These are phyloP conservation scores for Rhodotorula toruloides DNA, from an alignment of 768 basidiomycete genomes.

Conservation along the genomic window DNA sequence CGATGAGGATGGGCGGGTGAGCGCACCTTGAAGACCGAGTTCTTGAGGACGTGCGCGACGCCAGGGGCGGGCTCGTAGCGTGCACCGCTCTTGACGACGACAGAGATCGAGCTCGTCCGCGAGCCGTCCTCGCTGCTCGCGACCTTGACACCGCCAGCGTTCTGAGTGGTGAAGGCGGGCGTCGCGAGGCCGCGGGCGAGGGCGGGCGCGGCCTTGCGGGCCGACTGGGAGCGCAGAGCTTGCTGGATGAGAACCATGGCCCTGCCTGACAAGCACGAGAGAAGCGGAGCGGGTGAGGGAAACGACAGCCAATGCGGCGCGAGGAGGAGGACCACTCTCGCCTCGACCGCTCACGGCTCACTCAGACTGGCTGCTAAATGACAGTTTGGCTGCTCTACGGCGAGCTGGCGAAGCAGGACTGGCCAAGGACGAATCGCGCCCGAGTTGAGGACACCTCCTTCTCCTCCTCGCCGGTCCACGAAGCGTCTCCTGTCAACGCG, in stretches of 20 bases:
- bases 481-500: no score
- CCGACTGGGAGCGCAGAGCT: constrained; percentile 7
- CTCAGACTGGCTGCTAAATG: no score
- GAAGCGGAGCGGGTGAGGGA: not conserved
- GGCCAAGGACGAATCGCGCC: no score
- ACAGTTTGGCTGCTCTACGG: no score
- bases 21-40: constrained; percentile 96
- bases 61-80: constrained; percentile 83
- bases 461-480: no score
- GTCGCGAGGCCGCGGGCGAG: constrained; percentile 21
- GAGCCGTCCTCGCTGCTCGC: constrained; percentile 76
- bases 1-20: not conserved
- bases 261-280: no score
- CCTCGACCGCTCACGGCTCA: no score
- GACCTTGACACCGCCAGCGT: constrained; percentile 68
- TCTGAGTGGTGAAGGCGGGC: constrained; percentile 6
- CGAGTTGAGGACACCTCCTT: no score
- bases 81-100: constrained; percentile 87
- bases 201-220: constrained; percentile 5
- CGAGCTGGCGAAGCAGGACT: no score
- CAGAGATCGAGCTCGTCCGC: constrained; percentile 76
- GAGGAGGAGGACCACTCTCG: no score
- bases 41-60: constrained; percentile 88
- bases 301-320: not conserved
- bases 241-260: constrained; percentile 10